Conservation (phyloP, 352 stramenopile genomes). For the Phytophthora pinifolia region DNA sequence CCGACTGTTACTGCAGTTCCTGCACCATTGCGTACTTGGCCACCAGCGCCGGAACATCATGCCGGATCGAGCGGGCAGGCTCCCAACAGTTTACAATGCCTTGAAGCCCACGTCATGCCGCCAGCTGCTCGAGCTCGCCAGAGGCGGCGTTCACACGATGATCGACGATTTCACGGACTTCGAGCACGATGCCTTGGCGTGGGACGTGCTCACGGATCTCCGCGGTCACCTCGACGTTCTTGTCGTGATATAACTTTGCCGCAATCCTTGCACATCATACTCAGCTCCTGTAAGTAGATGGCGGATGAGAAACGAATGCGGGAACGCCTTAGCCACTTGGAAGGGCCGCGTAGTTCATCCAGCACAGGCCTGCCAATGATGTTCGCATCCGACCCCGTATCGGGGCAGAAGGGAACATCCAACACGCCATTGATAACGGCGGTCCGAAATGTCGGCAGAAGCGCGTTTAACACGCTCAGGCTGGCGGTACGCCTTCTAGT, state of each 20-base stretch:
- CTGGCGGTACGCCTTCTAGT: too few relatives aligned
- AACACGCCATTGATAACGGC: too few relatives aligned
- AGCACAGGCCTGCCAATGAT: conserved; percentile 9
- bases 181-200: conserved; percentile 7
- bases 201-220: conserved; percentile 16
- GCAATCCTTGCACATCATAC: conserved; percentile 10
- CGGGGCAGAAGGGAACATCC: too few relatives aligned
- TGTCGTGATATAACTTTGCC: conserved; percentile 15
- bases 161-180: not conserved
- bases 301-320: conserved; percentile 17
- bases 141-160: conserved; percentile 1
- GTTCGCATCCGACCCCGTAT: not conserved
- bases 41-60: conserved; percentile 10
- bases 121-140: conserved; percentile 6
- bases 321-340: conserved; percentile 5
- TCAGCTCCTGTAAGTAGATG: conserved; percentile 12
- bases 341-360: conserved; percentile 1
- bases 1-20: too few relatives aligned
- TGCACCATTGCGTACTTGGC: not conserved
- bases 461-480: too few relatives aligned
- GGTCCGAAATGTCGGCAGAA: too few relatives aligned
- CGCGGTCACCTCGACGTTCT: conserved; percentile 1
- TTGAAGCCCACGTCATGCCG: conserved; percentile 14
- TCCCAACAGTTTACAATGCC: conserved; percentile 14
- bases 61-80: conserved; percentile 4